A percentile compares a stretch with the other conserved stretches of the same genome.
phyloP scores from a whole-genome alignment of 1,284 basidiomycete species.

The Lentinus polychrous region DNA sequence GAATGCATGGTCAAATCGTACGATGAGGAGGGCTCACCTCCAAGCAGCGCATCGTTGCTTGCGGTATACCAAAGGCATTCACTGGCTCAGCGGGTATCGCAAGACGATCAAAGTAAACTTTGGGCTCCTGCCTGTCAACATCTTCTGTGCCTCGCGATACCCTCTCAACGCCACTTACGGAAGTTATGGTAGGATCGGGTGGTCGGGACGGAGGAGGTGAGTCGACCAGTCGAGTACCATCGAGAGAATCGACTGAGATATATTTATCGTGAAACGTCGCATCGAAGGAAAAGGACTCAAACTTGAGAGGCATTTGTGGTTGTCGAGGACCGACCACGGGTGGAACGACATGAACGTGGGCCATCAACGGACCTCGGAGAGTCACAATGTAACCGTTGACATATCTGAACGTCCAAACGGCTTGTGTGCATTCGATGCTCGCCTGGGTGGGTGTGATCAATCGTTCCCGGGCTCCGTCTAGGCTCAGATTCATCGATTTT shows the following conservation, averaged over 20 bases:
- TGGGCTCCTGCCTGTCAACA: slow-evolving; percentile 48
- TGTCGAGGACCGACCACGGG: slow-evolving; percentile 17
- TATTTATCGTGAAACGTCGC: slow-evolving; percentile 64
- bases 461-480: slow-evolving; percentile 68
- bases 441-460: slow-evolving; percentile 35
- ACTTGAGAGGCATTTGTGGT: slow-evolving; percentile 36
- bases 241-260: slow-evolving; percentile 53
- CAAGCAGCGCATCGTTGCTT: slow-evolving; percentile 78
- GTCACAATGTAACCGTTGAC: slow-evolving; percentile 68
- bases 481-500: slow-evolving; percentile 62
- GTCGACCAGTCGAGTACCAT: slow-evolving; percentile 37
- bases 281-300: slow-evolving; percentile 65
- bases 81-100: slow-evolving; percentile 70
- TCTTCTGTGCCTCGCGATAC: slow-evolving; percentile 35
- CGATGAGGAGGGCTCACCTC: slow-evolving; percentile 40
- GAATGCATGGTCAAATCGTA: background rate
- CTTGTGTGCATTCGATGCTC: slow-evolving; percentile 55
- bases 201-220: slow-evolving; percentile 33
- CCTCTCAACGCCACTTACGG: slow-evolving; percentile 25
- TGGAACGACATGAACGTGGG: slow-evolving; percentile 41
- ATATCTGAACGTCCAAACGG: slow-evolving; percentile 73
- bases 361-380: slow-evolving; percentile 62
- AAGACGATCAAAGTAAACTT: slow-evolving; percentile 49
- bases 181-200: slow-evolving; percentile 34
- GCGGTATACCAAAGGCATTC: slow-evolving; percentile 78